A percentile compares a stretch with the other conserved stretches of the same genome.
Evolutionary conservation across 2,329 filamentous ascomycete genomes (phyloP).

Genomic region (Beauveria medogensis): DNA sequence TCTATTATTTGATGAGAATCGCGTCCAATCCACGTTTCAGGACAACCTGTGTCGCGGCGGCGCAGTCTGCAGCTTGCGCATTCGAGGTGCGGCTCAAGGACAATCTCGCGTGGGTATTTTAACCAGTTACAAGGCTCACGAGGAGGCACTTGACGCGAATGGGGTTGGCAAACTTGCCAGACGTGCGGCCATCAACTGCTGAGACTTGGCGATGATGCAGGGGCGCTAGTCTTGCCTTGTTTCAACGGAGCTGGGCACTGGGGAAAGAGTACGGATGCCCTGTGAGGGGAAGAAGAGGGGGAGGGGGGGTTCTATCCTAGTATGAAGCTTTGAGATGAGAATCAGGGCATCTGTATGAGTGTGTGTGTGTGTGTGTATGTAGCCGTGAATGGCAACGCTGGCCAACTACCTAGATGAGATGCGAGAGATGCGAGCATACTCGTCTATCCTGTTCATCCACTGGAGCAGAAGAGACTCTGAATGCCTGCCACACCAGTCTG

Average conservation of each 20-base stretch:
- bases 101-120: too few relatives aligned
- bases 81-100: too few relatives aligned
- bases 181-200: not conserved
- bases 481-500: not conserved
- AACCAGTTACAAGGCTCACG: too few relatives aligned
- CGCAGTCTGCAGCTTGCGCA: too few relatives aligned
- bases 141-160: too few relatives aligned
- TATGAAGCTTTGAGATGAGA: not conserved
- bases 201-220: not conserved
- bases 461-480: not conserved
- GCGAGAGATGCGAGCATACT: not conserved
- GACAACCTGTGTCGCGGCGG: too few relatives aligned
- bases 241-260: constrained; percentile 2
- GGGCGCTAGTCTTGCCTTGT: constrained; percentile 6
- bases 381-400: not conserved
- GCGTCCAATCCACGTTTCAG: too few relatives aligned
- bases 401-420: not conserved
- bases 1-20: too few relatives aligned
- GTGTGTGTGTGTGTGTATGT: not conserved
- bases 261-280: not conserved
- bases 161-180: too few relatives aligned
- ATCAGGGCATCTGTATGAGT: not conserved
- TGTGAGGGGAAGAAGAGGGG: not conserved
- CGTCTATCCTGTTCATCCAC: constrained; percentile 5
- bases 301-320: not conserved